phyloP scores from a whole-genome alignment of 768 basidiomycete species.

The Boletus rufocinnamomeus region DNA sequence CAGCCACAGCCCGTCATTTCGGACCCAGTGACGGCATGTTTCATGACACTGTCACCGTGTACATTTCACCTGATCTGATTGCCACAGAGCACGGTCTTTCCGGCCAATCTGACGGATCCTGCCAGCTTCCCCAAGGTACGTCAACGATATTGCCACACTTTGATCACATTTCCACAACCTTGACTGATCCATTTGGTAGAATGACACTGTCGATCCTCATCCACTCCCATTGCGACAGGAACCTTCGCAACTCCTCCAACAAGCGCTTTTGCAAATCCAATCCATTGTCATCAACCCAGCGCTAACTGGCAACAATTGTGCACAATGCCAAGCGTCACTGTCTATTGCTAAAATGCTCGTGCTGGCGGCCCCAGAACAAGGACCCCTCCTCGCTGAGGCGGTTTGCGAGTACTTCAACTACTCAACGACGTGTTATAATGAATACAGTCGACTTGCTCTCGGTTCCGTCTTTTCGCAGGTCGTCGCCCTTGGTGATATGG shows the following conservation, averaged over 20 bases:
- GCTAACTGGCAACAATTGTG: constrained; percentile 40
- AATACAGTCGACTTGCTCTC: constrained; percentile 38
- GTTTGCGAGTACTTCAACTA: constrained; percentile 48
- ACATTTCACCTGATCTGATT: background rate
- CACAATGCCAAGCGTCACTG: constrained; percentile 42
- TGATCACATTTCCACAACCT: background rate
- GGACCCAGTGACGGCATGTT: constrained; percentile 60
- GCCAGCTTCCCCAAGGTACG: constrained; percentile 52
- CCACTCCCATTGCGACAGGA: constrained; percentile 42
- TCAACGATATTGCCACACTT: background rate
- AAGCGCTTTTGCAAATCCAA: constrained; percentile 41
- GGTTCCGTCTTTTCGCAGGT: constrained; percentile 51
- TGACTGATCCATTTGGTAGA: constrained; percentile 25
- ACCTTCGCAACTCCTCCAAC: constrained; percentile 37
- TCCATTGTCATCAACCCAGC: constrained; percentile 41
- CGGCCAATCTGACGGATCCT: constrained; percentile 60
- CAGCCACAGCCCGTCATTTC: constrained; percentile 74
- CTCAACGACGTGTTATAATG: constrained; percentile 36
- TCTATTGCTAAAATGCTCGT: constrained; percentile 45
- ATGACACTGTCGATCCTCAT: constrained; percentile 47
- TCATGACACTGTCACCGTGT: constrained; percentile 2
- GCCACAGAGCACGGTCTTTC: constrained; percentile 55
- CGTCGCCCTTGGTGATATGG: constrained; percentile 45
- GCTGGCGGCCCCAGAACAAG: constrained; percentile 43
- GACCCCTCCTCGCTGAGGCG: constrained; percentile 42